Percentiles rank a stretch among this genome's conserved stretches.
Conservation (phyloP, 2,329 filamentous ascomycete species). For the Tolypocladium album region DNA sequence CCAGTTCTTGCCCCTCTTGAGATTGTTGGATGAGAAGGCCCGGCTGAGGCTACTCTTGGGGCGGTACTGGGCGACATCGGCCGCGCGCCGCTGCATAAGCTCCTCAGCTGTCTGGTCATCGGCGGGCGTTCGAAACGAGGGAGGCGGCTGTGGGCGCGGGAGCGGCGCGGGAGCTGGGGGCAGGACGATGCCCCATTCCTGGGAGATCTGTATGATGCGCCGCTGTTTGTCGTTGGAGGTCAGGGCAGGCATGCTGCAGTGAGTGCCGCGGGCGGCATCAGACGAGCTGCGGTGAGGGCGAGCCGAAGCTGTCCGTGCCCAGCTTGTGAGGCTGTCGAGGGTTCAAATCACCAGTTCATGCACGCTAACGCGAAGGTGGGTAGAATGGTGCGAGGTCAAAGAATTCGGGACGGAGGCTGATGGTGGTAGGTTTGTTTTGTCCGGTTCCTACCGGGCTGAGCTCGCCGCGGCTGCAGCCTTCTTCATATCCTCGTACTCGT, state of each 20-base stretch:
- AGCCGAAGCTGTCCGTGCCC: neutral
- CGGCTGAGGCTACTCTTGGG: constrained; percentile 28
- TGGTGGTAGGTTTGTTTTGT: no score
- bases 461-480: neutral
- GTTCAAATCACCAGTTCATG: neutral
- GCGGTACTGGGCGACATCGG: constrained; percentile 22
- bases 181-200: constrained; percentile 37
- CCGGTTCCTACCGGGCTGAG: neutral
- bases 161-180: constrained; percentile 28
- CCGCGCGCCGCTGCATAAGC: constrained; percentile 35
- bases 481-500: neutral
- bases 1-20: constrained; percentile 38
- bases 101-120: constrained; percentile 45
- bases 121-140: constrained; percentile 31
- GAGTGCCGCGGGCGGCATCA: neutral
- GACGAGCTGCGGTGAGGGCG: neutral
- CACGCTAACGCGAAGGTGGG: neutral
- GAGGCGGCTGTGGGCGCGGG: constrained; percentile 28
- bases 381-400: neutral
- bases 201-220: constrained; percentile 38
- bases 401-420: neutral
- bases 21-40: constrained; percentile 24
- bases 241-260: constrained; percentile 16
- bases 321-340: neutral
- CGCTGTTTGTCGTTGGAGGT: constrained; percentile 27